A percentile compares a stretch with the other conserved stretches of the same genome.
Conservation (phyloP, 805 yeast genomes). For the Sugiyamaella chiloensis region DNA sequence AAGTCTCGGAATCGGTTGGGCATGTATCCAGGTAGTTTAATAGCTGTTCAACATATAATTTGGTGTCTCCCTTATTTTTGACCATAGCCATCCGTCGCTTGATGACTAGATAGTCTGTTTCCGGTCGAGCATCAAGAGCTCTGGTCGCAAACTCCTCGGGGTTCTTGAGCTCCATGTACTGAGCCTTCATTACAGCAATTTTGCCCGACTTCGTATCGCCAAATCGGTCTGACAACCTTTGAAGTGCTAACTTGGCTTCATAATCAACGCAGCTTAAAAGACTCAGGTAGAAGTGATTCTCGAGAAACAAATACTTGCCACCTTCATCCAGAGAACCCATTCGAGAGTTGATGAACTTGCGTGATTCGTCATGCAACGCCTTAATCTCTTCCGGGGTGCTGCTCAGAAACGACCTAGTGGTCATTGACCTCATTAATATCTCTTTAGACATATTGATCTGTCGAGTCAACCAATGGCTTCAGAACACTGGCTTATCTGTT, state of each 20-base stretch:
- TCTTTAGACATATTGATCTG: not conserved
- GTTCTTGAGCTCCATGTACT: constrained; percentile 55
- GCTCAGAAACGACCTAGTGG: constrained; percentile 40
- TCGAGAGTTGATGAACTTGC: constrained; percentile 33
- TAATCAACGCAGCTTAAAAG: constrained; percentile 60
- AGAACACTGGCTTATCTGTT: too few relatives aligned
- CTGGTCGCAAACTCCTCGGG: constrained; percentile 37
- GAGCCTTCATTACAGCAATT: constrained; percentile 51
- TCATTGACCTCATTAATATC: not conserved
- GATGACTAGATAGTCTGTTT: constrained; percentile 26
- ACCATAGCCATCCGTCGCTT: constrained; percentile 35
- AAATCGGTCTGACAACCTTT: constrained; percentile 64
- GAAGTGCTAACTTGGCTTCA: constrained; percentile 67
- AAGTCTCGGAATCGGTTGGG: constrained; percentile 73
- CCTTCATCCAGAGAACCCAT: constrained; percentile 36
- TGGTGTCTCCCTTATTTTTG: constrained; percentile 29
- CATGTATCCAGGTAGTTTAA: constrained; percentile 53
- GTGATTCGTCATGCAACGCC: constrained; percentile 41
- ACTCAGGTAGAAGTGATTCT: constrained; percentile 66
- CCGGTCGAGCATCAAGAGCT: constrained; percentile 36
- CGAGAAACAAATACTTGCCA: constrained; percentile 57
- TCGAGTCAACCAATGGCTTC: too few relatives aligned
- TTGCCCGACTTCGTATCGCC: constrained; percentile 51
- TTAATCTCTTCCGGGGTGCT: constrained; percentile 48
- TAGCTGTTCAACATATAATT: constrained; percentile 54